Evolutionary conservation across 1,284 basidiomycete species (phyloP).

Genomic region (Coniophora puteana): DNA sequence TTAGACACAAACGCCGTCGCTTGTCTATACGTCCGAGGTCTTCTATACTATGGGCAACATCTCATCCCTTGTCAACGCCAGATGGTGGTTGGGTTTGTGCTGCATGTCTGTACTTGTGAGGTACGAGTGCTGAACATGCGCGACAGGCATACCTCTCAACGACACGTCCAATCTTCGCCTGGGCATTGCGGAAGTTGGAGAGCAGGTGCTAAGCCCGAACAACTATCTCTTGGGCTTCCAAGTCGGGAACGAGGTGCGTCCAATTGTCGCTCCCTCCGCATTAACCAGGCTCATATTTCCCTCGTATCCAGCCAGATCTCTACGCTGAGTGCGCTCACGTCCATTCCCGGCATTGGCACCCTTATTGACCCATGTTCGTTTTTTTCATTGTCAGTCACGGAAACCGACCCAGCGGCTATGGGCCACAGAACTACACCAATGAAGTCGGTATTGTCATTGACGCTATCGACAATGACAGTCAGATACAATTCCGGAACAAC

Average conservation of each 20-base stretch:
- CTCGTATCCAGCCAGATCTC: slow-evolving; percentile 44
- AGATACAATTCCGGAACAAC: slow-evolving; percentile 31
- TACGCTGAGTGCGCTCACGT: slow-evolving; percentile 28
- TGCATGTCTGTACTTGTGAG: slow-evolving; percentile 1
- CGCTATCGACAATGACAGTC: slow-evolving; percentile 29
- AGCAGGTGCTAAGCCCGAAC: slow-evolving; percentile 33
- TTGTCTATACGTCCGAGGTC: slow-evolving; percentile 41
- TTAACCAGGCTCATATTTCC: background rate
- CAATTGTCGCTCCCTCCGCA: too few species aligned
- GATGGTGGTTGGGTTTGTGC: slow-evolving; percentile 50
- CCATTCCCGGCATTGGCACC: background rate
- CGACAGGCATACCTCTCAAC: slow-evolving; percentile 42
- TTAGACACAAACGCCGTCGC: slow-evolving; percentile 38
- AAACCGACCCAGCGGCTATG: slow-evolving; percentile 31
- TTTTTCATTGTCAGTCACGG: slow-evolving; percentile 22
- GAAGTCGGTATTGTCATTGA: slow-evolving; percentile 40
- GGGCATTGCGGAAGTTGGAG: slow-evolving; percentile 38
- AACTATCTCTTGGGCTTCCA: slow-evolving; percentile 41
- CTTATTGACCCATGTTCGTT: too few species aligned
- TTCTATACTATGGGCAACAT: slow-evolving; percentile 47
- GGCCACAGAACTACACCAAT: slow-evolving; percentile 36
- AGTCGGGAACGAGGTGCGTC: slow-evolving; percentile 40
- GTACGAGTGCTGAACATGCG: background rate
- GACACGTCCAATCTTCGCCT: slow-evolving; percentile 40
- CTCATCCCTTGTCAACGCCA: slow-evolving; percentile 34